Evolutionary conservation across 2,329 filamentous ascomycete genomes (phyloP).

Genomic region (Ophiostoma ips): DNA sequence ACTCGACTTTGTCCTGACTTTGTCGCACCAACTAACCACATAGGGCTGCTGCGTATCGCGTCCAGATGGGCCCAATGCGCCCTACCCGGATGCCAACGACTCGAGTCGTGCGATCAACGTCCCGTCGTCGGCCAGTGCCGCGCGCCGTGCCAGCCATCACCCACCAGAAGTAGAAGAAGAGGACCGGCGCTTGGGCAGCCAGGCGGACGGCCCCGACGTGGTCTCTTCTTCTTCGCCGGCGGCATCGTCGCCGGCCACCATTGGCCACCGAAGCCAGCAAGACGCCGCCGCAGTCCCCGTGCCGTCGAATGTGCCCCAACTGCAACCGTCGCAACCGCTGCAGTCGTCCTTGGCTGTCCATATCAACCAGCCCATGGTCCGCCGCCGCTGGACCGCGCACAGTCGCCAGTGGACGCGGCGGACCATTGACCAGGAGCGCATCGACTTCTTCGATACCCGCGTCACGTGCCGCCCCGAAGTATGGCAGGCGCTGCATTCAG

Average conservation of each 20-base stretch:
- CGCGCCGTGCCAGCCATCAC: background rate
- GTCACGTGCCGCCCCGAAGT: slow-evolving; percentile 65
- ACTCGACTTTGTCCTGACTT: too few relatives aligned
- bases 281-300: background rate
- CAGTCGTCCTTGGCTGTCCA: slow-evolving; percentile 40
- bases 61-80: slow-evolving; percentile 36
- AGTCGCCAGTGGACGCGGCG: slow-evolving; percentile 54
- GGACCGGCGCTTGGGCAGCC: slow-evolving; percentile 7
- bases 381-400: slow-evolving; percentile 51
- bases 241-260: slow-evolving; percentile 5
- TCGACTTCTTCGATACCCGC: slow-evolving; percentile 81
- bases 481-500: slow-evolving; percentile 62
- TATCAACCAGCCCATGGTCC: slow-evolving; percentile 55
- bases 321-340: slow-evolving; percentile 4
- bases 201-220: background rate
- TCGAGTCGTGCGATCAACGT: slow-evolving; percentile 41
- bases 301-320: background rate
- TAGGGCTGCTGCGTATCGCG: slow-evolving; percentile 47
- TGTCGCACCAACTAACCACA: background rate
- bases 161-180: background rate
- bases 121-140: slow-evolving; percentile 13
- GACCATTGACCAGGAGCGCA: slow-evolving; percentile 55
- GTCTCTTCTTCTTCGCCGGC: too few relatives aligned
- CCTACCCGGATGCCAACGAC: slow-evolving; percentile 36
- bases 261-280: background rate